Evolutionary conservation across 2,329 filamentous ascomycete species (phyloP).

Genomic region (Emydomyces testavorans): DNA sequence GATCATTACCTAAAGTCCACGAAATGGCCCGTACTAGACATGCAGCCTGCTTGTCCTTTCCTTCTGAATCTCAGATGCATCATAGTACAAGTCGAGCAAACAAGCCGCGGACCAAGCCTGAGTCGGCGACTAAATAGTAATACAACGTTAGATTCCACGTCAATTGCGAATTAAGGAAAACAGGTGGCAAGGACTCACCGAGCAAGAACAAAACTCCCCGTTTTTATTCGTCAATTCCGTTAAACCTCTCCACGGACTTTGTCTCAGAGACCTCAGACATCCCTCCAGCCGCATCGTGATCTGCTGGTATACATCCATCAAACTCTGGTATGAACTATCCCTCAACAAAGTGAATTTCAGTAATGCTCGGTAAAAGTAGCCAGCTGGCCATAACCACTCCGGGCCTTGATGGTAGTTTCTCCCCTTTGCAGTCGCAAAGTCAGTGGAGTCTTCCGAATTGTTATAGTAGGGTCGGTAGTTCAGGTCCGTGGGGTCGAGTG

Average conservation of each 20-base stretch:
- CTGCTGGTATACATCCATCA: constrained; percentile 86
- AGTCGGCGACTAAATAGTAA: constrained; percentile 59
- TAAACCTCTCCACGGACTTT: constrained; percentile 78
- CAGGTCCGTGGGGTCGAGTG: constrained; percentile 77
- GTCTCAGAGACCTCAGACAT: constrained; percentile 72
- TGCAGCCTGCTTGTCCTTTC: not conserved
- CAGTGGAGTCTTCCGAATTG: constrained; percentile 83
- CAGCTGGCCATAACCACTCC: constrained; percentile 96
- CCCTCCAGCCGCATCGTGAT: constrained; percentile 70
- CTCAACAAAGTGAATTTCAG: constrained; percentile 79
- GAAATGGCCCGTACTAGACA: not conserved
- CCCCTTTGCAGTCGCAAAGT: constrained; percentile 87
- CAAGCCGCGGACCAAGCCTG: constrained; percentile 95
- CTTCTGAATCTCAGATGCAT: constrained; percentile 42
- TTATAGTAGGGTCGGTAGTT: constrained; percentile 93
- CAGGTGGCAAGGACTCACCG: constrained; percentile 48
- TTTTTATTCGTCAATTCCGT: constrained; percentile 88
- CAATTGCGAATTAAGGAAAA: not conserved
- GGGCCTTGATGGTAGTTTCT: constrained; percentile 97
- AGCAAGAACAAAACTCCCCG: constrained; percentile 74
- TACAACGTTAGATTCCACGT: constrained; percentile 13
- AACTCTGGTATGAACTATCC: constrained; percentile 48
- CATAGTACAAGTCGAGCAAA: constrained; percentile 90
- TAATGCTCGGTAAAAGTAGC: constrained; percentile 85
- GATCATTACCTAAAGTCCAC: not conserved